Conservation (phyloP, 2,329 filamentous ascomycete genomes). For the Escovopsis weberi region DNA sequence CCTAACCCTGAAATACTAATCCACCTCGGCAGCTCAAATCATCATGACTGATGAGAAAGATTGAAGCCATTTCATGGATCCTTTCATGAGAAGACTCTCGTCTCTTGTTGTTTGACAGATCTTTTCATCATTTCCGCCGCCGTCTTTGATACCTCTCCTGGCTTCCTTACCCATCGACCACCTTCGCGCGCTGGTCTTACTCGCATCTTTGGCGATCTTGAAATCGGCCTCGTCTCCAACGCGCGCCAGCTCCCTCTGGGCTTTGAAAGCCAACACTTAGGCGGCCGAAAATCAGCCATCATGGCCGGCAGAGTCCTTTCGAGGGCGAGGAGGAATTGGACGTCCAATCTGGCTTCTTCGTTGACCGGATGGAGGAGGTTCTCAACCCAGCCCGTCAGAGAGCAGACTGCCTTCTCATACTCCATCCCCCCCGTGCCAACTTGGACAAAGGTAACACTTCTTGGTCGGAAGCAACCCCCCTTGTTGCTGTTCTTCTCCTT, state of each 20-base stretch:
- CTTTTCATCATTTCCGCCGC: neutral
- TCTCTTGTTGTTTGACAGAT: neutral
- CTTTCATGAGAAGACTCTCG: neutral
- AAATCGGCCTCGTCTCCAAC: too few relatives aligned
- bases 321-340: conserved; percentile 9
- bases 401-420: conserved; percentile 12
- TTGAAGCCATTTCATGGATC: too few relatives aligned
- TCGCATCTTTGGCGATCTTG: neutral
- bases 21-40: too few relatives aligned
- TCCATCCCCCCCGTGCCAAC: conserved; percentile 5
- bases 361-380: conserved; percentile 4
- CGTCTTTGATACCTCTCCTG: too few relatives aligned
- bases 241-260: too few relatives aligned
- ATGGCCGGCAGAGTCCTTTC: conserved; percentile 11
- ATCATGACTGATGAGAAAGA: too few relatives aligned
- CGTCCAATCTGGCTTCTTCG: neutral
- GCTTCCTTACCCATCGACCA: neutral
- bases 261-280: too few relatives aligned
- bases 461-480: neutral
- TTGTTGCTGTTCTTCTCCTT: neutral
- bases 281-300: neutral
- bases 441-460: neutral
- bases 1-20: too few relatives aligned
- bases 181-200: neutral
- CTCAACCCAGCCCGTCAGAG: conserved; percentile 4